Base-by-base conservation (phyloP, 768 basidiomycete genomes). In the Podaxis pistillaris region DNA sequence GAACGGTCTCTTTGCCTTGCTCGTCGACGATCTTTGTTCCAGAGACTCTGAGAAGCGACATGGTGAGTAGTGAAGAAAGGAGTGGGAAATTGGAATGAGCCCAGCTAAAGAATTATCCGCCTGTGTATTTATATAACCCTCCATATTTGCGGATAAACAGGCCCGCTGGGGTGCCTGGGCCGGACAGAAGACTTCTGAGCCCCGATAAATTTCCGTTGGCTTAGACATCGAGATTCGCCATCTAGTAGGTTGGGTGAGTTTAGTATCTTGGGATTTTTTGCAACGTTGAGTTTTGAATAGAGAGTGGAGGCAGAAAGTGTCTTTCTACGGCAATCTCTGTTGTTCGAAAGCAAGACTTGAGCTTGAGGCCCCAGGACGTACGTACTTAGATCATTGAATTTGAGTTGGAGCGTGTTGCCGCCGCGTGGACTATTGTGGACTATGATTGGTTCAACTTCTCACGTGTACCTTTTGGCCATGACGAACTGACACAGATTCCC, bases 21-120 rank as follows among this genome's bases (percentile, higher is more conserved):
- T 78, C 79, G 65, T 88, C 80, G 62, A 89, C 81, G 68, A 90
- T 75, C 68, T 83, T 85, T 37, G 81, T 84, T 24, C 86, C 86
- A 26, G 78, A 77, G 17, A 88, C 83, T 61, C 75, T 82, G 38
- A 88, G 73, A 60, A 82, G 80, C 61, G 83, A 80, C 82, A 83
- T 84, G 46, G 26, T 44, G 33, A 17, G 54, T 26, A 24, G 28
- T 60, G 15, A 50, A n/a, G 13, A 30, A 38, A 28, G n/a, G 22
- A 55, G n/a, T n/a, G 11, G 15, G 59, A 37, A 19, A 37, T 37
- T 50, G 49, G 49, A 28, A 44, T 15, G 13, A 44, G 15, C 41
- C 13, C 15, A 19, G 26, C 24, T 28, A 22, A 19, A 46, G 44
- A 46, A 46, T 19, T 46, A 3, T 46, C 44, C 44, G 17, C 7